Percentiles rank a stretch among this genome's conserved stretches.
These are phyloP conservation scores for Lachancea cidri DNA, from an alignment of 805 yeast genomes.

Conservation along the genomic window DNA sequence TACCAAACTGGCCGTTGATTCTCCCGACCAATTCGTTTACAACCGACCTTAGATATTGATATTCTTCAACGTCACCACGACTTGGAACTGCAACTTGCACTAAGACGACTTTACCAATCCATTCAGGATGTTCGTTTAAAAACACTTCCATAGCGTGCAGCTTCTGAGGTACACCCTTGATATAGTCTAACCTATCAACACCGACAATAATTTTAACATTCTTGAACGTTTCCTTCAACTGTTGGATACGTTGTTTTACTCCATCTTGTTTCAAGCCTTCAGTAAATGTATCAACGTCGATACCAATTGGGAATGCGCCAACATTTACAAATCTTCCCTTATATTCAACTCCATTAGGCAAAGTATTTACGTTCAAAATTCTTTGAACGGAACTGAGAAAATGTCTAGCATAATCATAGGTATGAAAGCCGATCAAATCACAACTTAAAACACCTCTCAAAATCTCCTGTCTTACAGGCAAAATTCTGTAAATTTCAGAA, in stretches of 20 bases:
- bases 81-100: slow-evolving; percentile 95
- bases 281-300: slow-evolving; percentile 59
- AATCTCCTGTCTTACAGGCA: slow-evolving; percentile 77
- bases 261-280: slow-evolving; percentile 41
- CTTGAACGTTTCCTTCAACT: slow-evolving; percentile 76
- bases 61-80: slow-evolving; percentile 97
- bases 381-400: slow-evolving; percentile 87
- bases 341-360: slow-evolving; percentile 51
- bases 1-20: slow-evolving; percentile 93
- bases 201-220: slow-evolving; percentile 67
- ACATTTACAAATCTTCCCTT: slow-evolving; percentile 54
- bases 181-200: slow-evolving; percentile 81
- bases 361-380: slow-evolving; percentile 77
- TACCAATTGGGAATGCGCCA: slow-evolving; percentile 67
- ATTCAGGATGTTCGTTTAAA: slow-evolving; percentile 65
- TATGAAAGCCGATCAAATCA: slow-evolving; percentile 82
- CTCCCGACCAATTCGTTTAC: slow-evolving; percentile 96
- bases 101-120: slow-evolving; percentile 62
- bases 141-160: slow-evolving; percentile 81
- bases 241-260: slow-evolving; percentile 59
- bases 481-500: slow-evolving; percentile 88
- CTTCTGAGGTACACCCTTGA: slow-evolving; percentile 86
- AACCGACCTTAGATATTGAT: too few species aligned
- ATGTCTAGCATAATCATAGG: slow-evolving; percentile 89
- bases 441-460: slow-evolving; percentile 86